Conservation (phyloP, 2,329 filamentous ascomycete genomes). For the Dactylellina haptotyla region DNA sequence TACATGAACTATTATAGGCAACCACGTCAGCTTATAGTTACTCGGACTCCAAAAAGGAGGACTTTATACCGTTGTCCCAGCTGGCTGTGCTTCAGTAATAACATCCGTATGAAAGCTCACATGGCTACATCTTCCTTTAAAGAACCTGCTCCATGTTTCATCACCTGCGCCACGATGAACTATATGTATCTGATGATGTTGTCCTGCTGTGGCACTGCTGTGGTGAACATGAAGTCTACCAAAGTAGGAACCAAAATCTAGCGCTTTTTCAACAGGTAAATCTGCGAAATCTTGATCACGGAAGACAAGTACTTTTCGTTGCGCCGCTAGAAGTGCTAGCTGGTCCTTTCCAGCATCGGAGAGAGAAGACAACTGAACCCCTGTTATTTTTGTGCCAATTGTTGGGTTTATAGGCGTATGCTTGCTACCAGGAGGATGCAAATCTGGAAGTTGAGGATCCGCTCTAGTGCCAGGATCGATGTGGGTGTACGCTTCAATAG, state of each 20-base stretch:
- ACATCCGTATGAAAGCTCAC: slow-evolving; percentile 92
- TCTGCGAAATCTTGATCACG: slow-evolving; percentile 77
- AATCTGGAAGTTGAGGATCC: slow-evolving; percentile 74
- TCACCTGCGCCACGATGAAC: slow-evolving; percentile 79
- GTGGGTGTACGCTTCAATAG: slow-evolving; percentile 75
- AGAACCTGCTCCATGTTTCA: slow-evolving; percentile 71
- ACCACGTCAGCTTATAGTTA: neutral
- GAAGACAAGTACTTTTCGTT: slow-evolving; percentile 83
- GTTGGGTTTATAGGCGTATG: slow-evolving; percentile 72
- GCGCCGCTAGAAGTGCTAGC: slow-evolving; percentile 77
- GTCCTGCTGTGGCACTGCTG: slow-evolving; percentile 71
- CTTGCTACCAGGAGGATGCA: slow-evolving; percentile 67
- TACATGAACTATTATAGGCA: slow-evolving; percentile 73
- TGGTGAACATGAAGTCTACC: slow-evolving; percentile 80
- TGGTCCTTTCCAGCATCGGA: slow-evolving; percentile 77
- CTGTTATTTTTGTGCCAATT: slow-evolving; percentile 77
- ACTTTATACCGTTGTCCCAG: slow-evolving; percentile 73
- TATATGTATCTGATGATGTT: slow-evolving; percentile 78
- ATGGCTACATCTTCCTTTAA: slow-evolving; percentile 77
- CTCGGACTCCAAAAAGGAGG: neutral
- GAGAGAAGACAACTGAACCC: slow-evolving; percentile 76
- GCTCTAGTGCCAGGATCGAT: slow-evolving; percentile 80
- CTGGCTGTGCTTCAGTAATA: slow-evolving; percentile 86
- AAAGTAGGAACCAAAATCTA: slow-evolving; percentile 78
- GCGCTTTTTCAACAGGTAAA: slow-evolving; percentile 74